Percentiles rank a stretch among this genome's conserved stretches.
These are phyloP conservation scores for Aspergillus hancockii DNA, from an alignment of 495 filamentous ascomycete species.

Conservation along the genomic window DNA sequence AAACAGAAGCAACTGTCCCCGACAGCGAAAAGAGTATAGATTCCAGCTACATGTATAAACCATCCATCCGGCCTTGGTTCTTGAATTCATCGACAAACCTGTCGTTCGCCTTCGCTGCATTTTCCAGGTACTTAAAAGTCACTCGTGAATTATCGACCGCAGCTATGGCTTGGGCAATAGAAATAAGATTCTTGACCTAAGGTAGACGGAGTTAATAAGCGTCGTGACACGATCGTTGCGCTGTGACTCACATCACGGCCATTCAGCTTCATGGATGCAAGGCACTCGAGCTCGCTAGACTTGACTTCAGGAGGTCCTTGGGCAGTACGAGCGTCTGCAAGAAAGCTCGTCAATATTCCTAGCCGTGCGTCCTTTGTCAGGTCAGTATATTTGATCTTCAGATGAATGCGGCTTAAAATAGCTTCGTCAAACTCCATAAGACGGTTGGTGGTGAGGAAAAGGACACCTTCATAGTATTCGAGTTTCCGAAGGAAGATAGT, in stretches of 20 bases:
- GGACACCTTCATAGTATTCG: constrained; percentile 3
- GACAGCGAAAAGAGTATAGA: background rate
- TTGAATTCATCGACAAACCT: background rate
- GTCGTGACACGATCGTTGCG: background rate
- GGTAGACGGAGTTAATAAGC: background rate
- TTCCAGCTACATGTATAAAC: background rate
- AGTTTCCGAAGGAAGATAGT: background rate
- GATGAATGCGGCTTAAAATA: background rate
- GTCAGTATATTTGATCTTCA: background rate
- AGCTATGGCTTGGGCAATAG: background rate
- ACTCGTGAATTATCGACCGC: background rate
- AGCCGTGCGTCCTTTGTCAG: background rate
- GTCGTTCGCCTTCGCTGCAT: background rate
- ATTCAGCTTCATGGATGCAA: background rate
- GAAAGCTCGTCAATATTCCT: background rate
- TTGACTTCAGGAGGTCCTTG: background rate
- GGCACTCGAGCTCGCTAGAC: background rate
- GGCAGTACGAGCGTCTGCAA: background rate
- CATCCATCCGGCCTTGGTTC: background rate
- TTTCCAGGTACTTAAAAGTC: background rate
- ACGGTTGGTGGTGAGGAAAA: constrained; percentile 2
- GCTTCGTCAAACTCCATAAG: constrained; percentile 5
- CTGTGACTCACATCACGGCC: background rate
- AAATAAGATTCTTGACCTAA: background rate
- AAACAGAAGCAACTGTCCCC: background rate